These are phyloP conservation scores for Amoebophrya sp. DNA, from an alignment of 169 alveolate genomes.

Conservation along the genomic window DNA sequence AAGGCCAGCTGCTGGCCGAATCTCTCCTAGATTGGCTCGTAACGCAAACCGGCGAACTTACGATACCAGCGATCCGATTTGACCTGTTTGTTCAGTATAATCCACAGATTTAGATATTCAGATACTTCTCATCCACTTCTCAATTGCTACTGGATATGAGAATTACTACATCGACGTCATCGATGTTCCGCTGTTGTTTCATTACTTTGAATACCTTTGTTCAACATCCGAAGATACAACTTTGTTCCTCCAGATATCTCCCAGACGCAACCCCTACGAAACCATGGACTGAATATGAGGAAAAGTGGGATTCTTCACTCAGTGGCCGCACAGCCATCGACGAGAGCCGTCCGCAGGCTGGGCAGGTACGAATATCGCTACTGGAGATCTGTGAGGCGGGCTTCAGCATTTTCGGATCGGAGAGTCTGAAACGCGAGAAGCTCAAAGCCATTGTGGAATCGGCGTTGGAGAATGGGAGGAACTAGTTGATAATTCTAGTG, in stretches of 20 bases:
- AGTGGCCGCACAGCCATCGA: no score
- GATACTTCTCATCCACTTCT: no score
- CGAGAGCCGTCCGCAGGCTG: neutral
- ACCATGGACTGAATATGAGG: no score
- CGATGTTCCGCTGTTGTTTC: no score
- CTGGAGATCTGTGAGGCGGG: constrained; percentile 13
- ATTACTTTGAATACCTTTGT: no score
- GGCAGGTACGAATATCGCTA: neutral
- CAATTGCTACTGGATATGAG: no score
- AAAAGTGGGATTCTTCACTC: no score
- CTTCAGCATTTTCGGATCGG: constrained; percentile 5
- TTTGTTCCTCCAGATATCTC: no score
- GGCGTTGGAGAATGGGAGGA: neutral
- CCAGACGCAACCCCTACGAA: no score
- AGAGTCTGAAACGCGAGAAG: neutral
- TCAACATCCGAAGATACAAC: no score
- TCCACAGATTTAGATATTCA: no score
- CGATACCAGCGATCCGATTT: neutral
- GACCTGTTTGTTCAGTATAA: neutral
- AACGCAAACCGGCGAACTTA: neutral
- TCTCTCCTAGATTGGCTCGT: neutral
- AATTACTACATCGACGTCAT: no score
- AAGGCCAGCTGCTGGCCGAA: neutral
- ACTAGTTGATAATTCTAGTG: neutral
- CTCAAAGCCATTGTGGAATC: neutral